phyloP scores from a whole-genome alignment of 2,329 filamentous ascomycete species.

The Aureobasidium uvarum region DNA sequence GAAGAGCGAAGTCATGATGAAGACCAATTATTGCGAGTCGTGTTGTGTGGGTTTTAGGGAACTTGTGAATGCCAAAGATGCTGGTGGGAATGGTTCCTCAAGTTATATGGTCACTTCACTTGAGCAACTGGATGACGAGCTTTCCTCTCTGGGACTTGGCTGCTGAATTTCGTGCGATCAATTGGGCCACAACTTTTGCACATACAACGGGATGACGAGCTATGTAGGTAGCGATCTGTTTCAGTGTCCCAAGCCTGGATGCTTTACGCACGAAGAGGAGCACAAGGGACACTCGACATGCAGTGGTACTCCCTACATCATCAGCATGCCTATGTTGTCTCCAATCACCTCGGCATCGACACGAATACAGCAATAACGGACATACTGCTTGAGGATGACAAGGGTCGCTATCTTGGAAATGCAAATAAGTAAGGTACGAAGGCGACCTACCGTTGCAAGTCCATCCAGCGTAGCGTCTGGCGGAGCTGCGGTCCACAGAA shows the following conservation, averaged over 20 bases:
- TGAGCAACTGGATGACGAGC: background rate
- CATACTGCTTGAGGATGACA: background rate
- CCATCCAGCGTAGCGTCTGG: background rate
- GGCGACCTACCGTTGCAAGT: background rate
- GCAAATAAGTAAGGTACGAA: background rate
- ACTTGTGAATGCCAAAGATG: background rate
- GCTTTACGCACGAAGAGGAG: background rate
- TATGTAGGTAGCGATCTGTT: background rate
- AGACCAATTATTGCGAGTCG: background rate
- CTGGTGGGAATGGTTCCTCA: background rate
- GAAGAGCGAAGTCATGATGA: slow-evolving; percentile 16
- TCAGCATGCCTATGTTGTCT: background rate
- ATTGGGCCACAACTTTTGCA: background rate
- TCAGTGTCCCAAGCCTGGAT: background rate
- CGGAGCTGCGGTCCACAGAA: background rate
- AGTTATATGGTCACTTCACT: background rate
- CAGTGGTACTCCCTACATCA: background rate
- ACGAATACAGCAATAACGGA: background rate
- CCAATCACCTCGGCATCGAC: background rate
- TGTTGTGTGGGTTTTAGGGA: background rate
- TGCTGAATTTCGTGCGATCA: background rate
- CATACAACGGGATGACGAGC: background rate
- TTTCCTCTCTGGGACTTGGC: background rate
- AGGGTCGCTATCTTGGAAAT: background rate
- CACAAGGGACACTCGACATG: background rate